Conservation (phyloP, 139 green algal genomes). For the Tetradesmus lagerheimii region DNA sequence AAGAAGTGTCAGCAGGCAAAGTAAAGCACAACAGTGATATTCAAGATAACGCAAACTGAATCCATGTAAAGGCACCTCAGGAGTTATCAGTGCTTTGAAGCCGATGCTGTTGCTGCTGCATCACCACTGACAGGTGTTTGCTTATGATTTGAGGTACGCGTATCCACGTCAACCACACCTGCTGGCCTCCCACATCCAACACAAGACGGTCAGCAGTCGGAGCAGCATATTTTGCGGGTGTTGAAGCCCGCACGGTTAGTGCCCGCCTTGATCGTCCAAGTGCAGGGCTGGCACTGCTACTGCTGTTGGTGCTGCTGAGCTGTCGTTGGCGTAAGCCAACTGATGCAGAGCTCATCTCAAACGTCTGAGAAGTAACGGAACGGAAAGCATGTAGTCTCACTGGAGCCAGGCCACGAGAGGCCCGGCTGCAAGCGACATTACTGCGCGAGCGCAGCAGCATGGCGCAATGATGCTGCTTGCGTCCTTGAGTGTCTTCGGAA, state of each 20-base stretch:
- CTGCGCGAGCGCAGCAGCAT: background rate
- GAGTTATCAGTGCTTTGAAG: too few relatives aligned
- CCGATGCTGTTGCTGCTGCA: background rate
- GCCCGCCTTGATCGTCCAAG: background rate
- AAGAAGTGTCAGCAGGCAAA: background rate
- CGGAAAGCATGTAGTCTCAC: background rate
- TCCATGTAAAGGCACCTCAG: background rate
- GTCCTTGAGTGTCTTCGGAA: background rate
- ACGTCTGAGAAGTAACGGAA: background rate
- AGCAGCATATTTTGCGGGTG: background rate
- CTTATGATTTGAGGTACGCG: background rate
- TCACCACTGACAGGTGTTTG: background rate
- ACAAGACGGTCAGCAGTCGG: background rate
- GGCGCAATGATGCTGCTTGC: background rate
- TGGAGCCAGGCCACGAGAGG: background rate
- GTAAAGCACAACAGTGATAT: too few relatives aligned
- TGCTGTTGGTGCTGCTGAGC: background rate
- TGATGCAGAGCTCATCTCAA: background rate
- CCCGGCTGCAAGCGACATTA: background rate
- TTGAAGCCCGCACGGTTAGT: background rate
- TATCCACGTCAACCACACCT: background rate
- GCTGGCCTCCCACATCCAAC: slow-evolving; percentile 40
- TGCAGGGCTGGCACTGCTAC: slow-evolving; percentile 5
- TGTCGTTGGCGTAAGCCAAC: background rate
- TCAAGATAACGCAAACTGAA: too few relatives aligned